Conservation (phyloP, 2,329 filamentous ascomycete species). For the Pestalotiopsis sp. region DNA sequence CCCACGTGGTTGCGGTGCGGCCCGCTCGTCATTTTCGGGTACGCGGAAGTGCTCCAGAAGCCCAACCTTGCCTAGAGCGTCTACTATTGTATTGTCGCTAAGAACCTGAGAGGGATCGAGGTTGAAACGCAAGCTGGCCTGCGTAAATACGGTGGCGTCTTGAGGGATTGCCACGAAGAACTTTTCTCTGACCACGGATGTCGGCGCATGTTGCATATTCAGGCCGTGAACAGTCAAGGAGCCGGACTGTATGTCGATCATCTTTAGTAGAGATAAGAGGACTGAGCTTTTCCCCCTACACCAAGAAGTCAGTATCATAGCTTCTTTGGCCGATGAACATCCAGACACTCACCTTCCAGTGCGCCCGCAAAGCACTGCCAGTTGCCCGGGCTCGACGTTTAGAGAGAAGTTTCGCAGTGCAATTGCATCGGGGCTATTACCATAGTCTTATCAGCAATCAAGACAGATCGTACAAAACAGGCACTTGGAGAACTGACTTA, state of each 20-base stretch:
- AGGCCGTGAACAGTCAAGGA: slow-evolving; percentile 29
- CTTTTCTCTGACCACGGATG: slow-evolving; percentile 23
- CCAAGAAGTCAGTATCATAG: too few relatives aligned
- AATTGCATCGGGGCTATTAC: slow-evolving; percentile 14
- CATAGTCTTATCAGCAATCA: background rate
- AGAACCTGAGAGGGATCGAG: slow-evolving; percentile 22
- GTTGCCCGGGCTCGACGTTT: slow-evolving; percentile 40
- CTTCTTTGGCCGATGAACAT: too few relatives aligned
- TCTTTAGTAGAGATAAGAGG: slow-evolving; percentile 18
- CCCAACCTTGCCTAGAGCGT: slow-evolving; percentile 14
- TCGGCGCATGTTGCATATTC: slow-evolving; percentile 22
- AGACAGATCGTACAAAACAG: background rate
- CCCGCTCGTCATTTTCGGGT: slow-evolving; percentile 12
- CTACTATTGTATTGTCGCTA: slow-evolving; percentile 20
- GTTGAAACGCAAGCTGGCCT: slow-evolving; percentile 29
- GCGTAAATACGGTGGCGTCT: slow-evolving; percentile 26
- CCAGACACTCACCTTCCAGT: slow-evolving; percentile 43
- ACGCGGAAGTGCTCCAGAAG: slow-evolving; percentile 19
- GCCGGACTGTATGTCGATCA: slow-evolving; percentile 28
- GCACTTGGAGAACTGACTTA: background rate
- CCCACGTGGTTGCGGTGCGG: slow-evolving; percentile 25
- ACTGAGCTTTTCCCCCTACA: slow-evolving; percentile 38
- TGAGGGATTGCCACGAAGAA: slow-evolving; percentile 33
- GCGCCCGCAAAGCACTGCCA: slow-evolving; percentile 51
- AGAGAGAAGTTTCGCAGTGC: slow-evolving; percentile 28